These are phyloP conservation scores for Vaccinium vitisidaea DNA, from an alignment of 148 eudicot genomes.

Conservation along the genomic window DNA sequence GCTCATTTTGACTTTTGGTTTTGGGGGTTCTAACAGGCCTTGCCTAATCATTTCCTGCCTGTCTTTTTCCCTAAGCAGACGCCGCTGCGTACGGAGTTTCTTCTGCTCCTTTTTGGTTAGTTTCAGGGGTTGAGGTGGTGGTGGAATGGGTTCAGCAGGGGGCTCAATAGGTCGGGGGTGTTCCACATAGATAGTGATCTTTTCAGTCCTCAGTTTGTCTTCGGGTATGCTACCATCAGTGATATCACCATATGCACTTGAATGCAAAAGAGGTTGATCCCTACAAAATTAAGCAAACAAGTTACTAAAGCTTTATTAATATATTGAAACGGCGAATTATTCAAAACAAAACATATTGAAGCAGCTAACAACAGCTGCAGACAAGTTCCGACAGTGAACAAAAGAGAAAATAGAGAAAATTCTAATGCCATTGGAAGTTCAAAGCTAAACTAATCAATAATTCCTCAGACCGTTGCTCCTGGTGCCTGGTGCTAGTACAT, in stretches of 20 bases:
- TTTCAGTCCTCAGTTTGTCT: slow-evolving; percentile 65
- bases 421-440: background rate
- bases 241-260: slow-evolving; percentile 51
- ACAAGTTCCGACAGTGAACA: too few species aligned
- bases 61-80: slow-evolving; percentile 77
- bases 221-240: slow-evolving; percentile 40
- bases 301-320: background rate
- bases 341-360: background rate
- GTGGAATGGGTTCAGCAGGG: slow-evolving; percentile 85
- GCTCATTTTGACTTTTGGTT: slow-evolving; percentile 95
- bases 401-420: background rate
- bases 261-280: slow-evolving; percentile 76
- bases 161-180: slow-evolving; percentile 95
- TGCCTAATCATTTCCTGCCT: slow-evolving; percentile 97
- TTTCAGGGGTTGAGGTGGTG: slow-evolving; percentile 91
- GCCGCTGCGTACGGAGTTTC: slow-evolving; percentile 88
- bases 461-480: background rate
- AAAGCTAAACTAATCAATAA: too few species aligned
- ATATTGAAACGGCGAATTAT: background rate
- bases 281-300: slow-evolving; percentile 36
- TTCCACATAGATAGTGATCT: slow-evolving; percentile 79
- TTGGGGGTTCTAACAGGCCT: slow-evolving; percentile 86
- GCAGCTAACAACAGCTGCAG: background rate
- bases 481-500: background rate
- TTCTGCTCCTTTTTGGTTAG: slow-evolving; percentile 93